These are phyloP conservation scores for Fulvia fulva DNA, from an alignment of 2,329 filamentous ascomycete species.

Conservation along the genomic window DNA sequence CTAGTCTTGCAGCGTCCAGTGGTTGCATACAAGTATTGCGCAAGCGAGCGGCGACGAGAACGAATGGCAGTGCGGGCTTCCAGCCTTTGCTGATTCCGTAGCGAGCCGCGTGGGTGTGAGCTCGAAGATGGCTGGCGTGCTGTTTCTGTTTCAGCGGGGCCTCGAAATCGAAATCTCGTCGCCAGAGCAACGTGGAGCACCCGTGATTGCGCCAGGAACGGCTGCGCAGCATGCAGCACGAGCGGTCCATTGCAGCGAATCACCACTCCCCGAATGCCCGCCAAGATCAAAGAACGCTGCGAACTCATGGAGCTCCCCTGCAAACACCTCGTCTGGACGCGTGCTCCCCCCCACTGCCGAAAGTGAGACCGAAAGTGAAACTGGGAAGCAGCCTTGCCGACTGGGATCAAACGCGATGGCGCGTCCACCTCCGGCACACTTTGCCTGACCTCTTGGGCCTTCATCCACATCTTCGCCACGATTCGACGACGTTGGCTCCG, in stretches of 20 bases:
- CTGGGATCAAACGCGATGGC: no score
- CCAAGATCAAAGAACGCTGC: background rate
- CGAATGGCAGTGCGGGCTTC: background rate
- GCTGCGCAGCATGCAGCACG: background rate
- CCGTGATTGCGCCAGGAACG: no score
- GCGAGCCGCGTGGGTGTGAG: background rate
- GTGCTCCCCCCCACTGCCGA: no score
- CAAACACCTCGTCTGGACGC: no score
- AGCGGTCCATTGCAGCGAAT: background rate
- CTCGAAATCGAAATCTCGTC: no score
- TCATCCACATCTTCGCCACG: background rate
- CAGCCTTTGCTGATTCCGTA: background rate
- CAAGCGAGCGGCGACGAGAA: background rate
- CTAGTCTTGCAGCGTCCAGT: background rate
- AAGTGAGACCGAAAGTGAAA: no score
- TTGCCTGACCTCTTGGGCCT: no score
- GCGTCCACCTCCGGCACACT: no score
- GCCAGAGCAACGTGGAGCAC: background rate
- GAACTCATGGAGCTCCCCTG: background rate
- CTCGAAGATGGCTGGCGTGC: background rate
- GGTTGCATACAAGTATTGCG: background rate
- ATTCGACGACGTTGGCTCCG: background rate
- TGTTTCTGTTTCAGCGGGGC: background rate
- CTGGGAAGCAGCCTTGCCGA: no score
- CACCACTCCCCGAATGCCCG: background rate